Evolutionary conservation across 1,284 basidiomycete genomes (phyloP), one percentile per base, ranked within the genome.

Genomic region (Coniferiporia sulphurascens): DNA sequence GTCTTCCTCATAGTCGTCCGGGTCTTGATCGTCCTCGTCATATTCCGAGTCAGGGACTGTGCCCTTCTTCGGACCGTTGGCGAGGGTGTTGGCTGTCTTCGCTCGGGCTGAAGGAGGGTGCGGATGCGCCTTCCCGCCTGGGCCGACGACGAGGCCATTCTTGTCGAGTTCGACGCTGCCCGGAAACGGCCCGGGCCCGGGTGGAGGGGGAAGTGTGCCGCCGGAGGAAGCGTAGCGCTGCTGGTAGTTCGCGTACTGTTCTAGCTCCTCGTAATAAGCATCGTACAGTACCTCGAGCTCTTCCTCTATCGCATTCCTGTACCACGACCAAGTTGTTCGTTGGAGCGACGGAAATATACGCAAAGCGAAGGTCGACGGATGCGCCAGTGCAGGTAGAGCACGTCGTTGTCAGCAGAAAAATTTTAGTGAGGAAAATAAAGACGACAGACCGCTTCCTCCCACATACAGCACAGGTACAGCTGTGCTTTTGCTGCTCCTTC

Each of bases 261-360:
- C 93, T 78, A 99, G 88, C 82, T 98, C 95, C 74, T 97, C 93
- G 84, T 98, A 98, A 84, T 99, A 99, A 78, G 94, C 93, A 82
- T 97, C 94, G 82, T 99, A 98, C 76, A 98, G 87, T 79, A 95
- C 92, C 80, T 98, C 93, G 74, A 99, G 87, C 81, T 99, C 96
- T 78, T 94, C 92, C 81, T 98, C 97, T 78, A 99, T 98, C 68
- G 95, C 95, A 78, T 89, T 87, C 67, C 92, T 93, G 71, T 63
- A 61, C 65, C 53, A 67, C 69, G 67, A 58, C 63, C 62, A 58
- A 21, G 59, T 48, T 55, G 64, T 21, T 34, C 48, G 46, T 36
- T 36, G 27, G 17, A 45, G 32, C 35, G 43, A 45, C n/a, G 35
- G 48, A 13, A 15, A 19, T 59, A 56, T 58, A 51, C 53, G 36